Percentiles rank a stretch among this genome's conserved stretches.
These are phyloP conservation scores for Solanum bulbocastanum DNA, from an alignment of 257 asterid genomes.

Conservation along the genomic window DNA sequence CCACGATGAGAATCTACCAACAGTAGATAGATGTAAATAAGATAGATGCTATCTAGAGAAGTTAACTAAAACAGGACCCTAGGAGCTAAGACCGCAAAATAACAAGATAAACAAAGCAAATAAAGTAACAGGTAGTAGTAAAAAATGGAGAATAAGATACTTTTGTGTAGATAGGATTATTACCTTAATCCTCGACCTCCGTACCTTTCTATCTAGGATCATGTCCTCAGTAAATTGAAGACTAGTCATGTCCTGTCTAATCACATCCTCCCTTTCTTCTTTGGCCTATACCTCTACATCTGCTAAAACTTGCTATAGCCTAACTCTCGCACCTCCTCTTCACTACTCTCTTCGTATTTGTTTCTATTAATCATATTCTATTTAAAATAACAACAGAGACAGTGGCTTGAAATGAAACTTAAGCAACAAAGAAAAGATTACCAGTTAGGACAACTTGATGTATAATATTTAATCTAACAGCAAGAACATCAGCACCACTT, in stretches of 20 bases:
- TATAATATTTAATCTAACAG: conserved; percentile 75
- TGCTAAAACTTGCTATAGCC: background rate
- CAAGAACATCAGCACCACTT: conserved; percentile 88
- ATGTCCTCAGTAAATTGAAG: background rate
- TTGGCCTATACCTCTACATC: background rate
- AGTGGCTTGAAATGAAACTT: background rate
- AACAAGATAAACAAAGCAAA: background rate
- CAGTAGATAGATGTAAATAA: background rate
- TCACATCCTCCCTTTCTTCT: background rate
- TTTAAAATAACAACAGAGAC: background rate
- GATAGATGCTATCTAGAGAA: background rate
- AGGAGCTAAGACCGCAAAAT: background rate
- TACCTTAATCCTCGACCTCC: background rate
- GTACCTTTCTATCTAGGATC: background rate
- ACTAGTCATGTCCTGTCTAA: background rate
- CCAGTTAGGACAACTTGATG: conserved; percentile 92
- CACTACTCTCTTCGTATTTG: background rate
- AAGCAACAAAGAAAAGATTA: conserved; percentile 4
- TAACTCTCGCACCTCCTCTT: background rate
- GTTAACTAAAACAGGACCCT: background rate
- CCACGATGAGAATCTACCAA: conserved; percentile 61
- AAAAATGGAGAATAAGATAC: background rate
- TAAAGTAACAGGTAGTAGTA: background rate
- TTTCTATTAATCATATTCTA: background rate
- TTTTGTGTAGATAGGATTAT: background rate